Evolutionary conservation across 148 eudicot species (phyloP), one percentile per base, ranked within the genome.

Genomic region (Amaranthus hypochondriacus): DNA sequence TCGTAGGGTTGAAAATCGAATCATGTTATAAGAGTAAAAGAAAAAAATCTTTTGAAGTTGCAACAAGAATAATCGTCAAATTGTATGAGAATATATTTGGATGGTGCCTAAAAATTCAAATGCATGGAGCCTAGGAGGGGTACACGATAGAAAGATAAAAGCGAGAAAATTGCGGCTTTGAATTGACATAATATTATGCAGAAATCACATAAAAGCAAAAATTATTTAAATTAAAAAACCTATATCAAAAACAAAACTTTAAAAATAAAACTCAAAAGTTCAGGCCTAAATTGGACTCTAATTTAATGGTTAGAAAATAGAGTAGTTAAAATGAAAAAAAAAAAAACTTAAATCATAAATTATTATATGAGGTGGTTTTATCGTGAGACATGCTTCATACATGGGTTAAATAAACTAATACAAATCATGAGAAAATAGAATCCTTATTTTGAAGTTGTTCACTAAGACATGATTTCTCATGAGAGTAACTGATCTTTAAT

Each of bases 211-310:
- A 63, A 43, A 3, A 44, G 10, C 48, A 63, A 49, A 44, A 1
- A 43, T 0, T 28, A 28, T 28, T 28, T 28, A 0, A 28, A 28
- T 0, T 28, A 0, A 28, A 28, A 28, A 28, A 28, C 39, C 39
- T 28, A 28, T 28, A 2, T 28, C 39, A 12, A 63, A 11, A 63
- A 12, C 12, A 9, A 4, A 54, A 43, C 48, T 7, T 13, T 7
- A 72, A 72, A 72, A 0, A 7, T n/a, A 59, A 43, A 21, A 49
- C 9, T 50, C 51, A 70, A 47, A 6, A 42, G 3, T 14, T 62
- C n/a, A 21, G 50, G 28, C 13, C n/a, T 71, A 57, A 5, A 49
- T 66, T 66, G 66, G 76, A 72, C 72, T 78, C 15, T 50, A 50
- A 47, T 56, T 58, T 57, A 71, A 66, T 64, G 53, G 39, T n/a